These are phyloP conservation scores for Fusarium sp. DNA, from an alignment of 2,329 filamentous ascomycete species.

Conservation along the genomic window DNA sequence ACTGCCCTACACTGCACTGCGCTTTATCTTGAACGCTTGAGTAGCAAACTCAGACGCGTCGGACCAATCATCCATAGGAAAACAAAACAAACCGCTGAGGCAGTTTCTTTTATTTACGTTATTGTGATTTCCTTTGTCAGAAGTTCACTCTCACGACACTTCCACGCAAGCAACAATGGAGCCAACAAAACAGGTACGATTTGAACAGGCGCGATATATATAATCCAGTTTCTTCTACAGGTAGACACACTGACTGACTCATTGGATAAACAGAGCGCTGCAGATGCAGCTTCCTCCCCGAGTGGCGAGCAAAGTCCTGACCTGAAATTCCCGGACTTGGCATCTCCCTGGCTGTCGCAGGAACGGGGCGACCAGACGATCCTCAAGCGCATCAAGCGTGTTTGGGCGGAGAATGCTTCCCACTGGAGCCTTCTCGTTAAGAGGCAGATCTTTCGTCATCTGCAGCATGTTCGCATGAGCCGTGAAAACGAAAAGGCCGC, in stretches of 20 bases:
- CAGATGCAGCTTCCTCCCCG: background rate
- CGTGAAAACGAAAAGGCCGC: background rate
- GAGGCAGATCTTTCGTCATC: background rate
- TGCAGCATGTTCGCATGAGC: background rate
- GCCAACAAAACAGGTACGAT: background rate
- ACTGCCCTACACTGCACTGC: background rate
- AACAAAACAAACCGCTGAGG: background rate
- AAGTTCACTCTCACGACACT: background rate
- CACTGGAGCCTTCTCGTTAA: background rate
- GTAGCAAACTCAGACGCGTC: background rate
- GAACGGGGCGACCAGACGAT: slow-evolving; percentile 4
- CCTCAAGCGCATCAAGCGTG: background rate
- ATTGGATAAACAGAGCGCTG: background rate
- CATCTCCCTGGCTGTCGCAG: background rate
- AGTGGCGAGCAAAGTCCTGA: background rate
- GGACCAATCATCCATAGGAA: background rate
- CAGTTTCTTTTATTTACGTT: background rate
- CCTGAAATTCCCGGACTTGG: background rate
- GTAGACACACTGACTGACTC: background rate
- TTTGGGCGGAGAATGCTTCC: background rate
- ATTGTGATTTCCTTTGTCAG: no score
- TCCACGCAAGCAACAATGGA: background rate
- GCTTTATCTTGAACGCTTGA: background rate
- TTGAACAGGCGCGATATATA: background rate
- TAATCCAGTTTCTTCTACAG: background rate